phyloP scores from a whole-genome alignment of 257 asterid species.

The Ilex asprella region DNA sequence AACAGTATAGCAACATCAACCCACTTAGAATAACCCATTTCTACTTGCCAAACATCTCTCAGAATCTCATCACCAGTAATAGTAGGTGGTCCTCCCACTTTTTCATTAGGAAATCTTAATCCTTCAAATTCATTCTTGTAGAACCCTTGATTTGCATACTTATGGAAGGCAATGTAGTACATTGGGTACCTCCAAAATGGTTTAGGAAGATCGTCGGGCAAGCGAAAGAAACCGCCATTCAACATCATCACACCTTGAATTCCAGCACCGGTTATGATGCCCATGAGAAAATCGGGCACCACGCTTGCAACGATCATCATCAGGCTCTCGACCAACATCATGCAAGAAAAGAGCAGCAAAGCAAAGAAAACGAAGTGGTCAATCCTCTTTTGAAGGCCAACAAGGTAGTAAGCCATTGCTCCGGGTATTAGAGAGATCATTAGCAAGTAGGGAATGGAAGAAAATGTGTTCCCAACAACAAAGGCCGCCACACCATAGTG shows the following conservation, averaged over 20 bases:
- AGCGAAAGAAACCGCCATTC: constrained; percentile 44
- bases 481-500: constrained; percentile 44
- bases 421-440: constrained; percentile 41
- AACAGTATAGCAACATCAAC: no score
- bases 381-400: constrained; percentile 37
- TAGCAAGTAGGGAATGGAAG: constrained; percentile 47
- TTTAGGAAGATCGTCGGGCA: constrained; percentile 47
- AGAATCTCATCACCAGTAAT: constrained; percentile 38
- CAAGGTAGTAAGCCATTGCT: constrained; percentile 46
- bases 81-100: constrained; percentile 17
- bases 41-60: constrained; percentile 42
- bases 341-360: constrained; percentile 29
- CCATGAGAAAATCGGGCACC: not conserved
- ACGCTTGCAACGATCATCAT: constrained; percentile 55
- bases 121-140: constrained; percentile 52
- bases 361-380: constrained; percentile 41
- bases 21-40: no score
- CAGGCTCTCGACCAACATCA: constrained; percentile 56
- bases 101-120: constrained; percentile 27
- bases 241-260: constrained; percentile 55
- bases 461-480: constrained; percentile 49
- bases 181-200: constrained; percentile 52
- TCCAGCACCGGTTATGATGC: constrained; percentile 47
- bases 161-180: constrained; percentile 47
- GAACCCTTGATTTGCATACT: constrained; percentile 48